Evolutionary conservation across 352 stramenopile genomes (phyloP), one percentile per base, ranked within the genome.

Genomic region (Phytophthora syringae): DNA sequence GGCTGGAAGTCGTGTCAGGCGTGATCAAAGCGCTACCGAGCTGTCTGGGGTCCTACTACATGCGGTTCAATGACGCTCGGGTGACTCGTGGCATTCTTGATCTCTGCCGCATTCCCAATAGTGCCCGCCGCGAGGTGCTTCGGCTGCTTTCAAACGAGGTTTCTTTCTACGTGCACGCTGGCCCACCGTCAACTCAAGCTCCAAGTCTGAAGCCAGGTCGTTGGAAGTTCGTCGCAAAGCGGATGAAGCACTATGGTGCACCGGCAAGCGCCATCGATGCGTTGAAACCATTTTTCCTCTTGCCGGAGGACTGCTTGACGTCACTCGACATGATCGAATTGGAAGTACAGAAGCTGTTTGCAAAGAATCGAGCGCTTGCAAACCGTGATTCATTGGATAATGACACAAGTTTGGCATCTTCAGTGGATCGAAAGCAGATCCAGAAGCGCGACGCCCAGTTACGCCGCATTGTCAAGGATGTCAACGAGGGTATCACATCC

Each of bases 141-240:
- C 92, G 82, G 56, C 67, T 94, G 7, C 68, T 96, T 45, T 90
- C 86, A 10, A 92, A 90, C 30, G 83, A 94, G 61, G 69, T 91
- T 15, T 91, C 80, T 22, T 72, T 78, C 36, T 81, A 84, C 27
- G 77, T 93, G 1, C 84, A 94, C 53, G 62, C 72, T 28, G 83
- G 85, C 34, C 63, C 79, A 22, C 64, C 86, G 6, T 92, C 84
- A 11, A 89, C 77, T 11, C 71, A 83, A 39, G 70, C 77, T 7
- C 77, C 82, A n/a, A 82, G 64, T 12, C 60, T 93, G 22, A 89
- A 93, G 45, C 54, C 84, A 15, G 82, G 83, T 10, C 84, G 82
- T 11, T 92, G 79, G 71, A 94, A 92, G 42, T 92, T 88, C 62
- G 72, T 93, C 36, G 72, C 65, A 0, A 90, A 92, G 50, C 84